These are phyloP conservation scores for Solanum hybrid DNA, from an alignment of 305 asterid genomes.

Conservation along the genomic window DNA sequence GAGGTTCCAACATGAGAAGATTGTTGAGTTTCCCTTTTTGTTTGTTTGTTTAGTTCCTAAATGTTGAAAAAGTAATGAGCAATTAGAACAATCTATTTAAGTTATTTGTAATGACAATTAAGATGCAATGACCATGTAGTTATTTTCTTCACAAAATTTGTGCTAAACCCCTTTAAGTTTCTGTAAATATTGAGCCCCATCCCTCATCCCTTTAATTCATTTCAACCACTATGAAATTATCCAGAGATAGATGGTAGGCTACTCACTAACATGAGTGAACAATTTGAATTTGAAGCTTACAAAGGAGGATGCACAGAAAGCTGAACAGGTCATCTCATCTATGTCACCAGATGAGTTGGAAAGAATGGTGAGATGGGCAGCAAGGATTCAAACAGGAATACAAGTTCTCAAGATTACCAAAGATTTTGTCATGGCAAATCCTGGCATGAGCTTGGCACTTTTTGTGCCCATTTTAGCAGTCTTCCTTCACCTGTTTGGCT, in stretches of 20 bases:
- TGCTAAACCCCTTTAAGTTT: background rate
- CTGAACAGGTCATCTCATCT: constrained; percentile 1
- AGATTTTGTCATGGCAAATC: constrained; percentile 3
- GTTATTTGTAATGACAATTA: background rate
- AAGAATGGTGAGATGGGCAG: constrained; percentile 8
- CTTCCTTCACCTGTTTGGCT: constrained; percentile 1
- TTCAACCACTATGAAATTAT: background rate
- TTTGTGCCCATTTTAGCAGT: background rate
- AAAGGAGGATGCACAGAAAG: background rate
- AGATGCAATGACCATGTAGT: background rate
- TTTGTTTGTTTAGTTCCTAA: background rate
- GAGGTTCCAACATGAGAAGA: constrained; percentile 6
- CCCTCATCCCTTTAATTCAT: background rate
- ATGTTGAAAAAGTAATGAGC: background rate
- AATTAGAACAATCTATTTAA: background rate
- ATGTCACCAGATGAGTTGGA: constrained; percentile 2
- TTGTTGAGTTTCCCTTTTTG: background rate
- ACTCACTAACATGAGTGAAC: constrained; percentile 2
- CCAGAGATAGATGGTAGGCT: background rate
- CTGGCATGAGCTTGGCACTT: constrained; percentile 3
- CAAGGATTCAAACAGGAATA: constrained; percentile 1
- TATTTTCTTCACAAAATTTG: background rate
- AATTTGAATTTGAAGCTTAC: constrained; percentile 7
- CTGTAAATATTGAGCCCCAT: background rate
- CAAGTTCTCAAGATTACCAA: background rate